Base-by-base conservation (phyloP, 352 stramenopile species). In the Achlya hypogyna region DNA sequence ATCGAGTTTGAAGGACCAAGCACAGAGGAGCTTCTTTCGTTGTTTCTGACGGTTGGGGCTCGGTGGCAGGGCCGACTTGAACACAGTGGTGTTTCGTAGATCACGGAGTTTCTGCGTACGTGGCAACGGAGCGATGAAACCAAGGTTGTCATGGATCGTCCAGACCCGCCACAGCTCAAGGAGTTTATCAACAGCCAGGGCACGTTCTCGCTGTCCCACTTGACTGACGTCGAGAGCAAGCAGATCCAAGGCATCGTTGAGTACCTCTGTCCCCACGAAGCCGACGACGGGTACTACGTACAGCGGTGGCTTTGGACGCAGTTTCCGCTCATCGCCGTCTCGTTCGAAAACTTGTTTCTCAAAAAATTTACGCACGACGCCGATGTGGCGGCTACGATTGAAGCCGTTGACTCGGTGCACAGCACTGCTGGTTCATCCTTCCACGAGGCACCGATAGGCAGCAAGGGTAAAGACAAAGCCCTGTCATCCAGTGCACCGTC, bases 291-390 rank as follows among this genome's bases (percentile, higher is more conserved):
- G 8, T 93, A 93, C 69, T 87, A 85, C 31, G 80, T 91, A 52
- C 80, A 76, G 20, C 75, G 85, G 34, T 93, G 85, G 85, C 78
- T 93, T 31, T 93, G 85, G 85, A 86, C 80, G 10, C 85, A 93
- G 70, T 93, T 93, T 63, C 85, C 85, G n/a, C 73, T 93, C 12
- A 78, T 93, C n/a, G 83, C 62, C 0, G 74, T 87, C 38, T 82
- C 85, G 23, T 92, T 93, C 51, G 85, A 89, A 53, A 85, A 72
- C 32, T 75, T 80, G 1, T 84, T 91, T 43, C 71, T 90, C 9
- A 76, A 71, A 28, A 22, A 64, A 25, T 62, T 25, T 25, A 29
- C 27, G 31, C 60, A 53, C 45, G 60, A 3, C 6, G 60, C 22
- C 2, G 23, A 56, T 22, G 18, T 34, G 38, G n/a, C 52, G 29